phyloP scores from a whole-genome alignment of 2,329 filamentous ascomycete species.

The Exophiala xenobiotica region DNA sequence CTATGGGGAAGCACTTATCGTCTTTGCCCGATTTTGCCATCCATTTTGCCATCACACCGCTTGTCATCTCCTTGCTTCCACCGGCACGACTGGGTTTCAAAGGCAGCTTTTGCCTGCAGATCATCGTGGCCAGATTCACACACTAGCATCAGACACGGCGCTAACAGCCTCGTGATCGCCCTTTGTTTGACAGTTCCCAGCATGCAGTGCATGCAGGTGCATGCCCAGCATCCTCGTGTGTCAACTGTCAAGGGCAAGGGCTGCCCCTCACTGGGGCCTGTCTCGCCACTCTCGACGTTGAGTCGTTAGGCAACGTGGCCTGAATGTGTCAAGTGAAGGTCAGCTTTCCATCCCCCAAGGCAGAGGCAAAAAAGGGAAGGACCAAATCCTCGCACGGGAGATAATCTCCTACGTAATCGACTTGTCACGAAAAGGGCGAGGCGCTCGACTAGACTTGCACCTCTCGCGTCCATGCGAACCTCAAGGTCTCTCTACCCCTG shows the following conservation, averaged over 20 bases:
- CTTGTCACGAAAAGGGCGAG: conserved; percentile 17
- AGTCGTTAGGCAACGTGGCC: conserved; percentile 26
- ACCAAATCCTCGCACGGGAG: conserved; percentile 13
- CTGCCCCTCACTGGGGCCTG: background rate
- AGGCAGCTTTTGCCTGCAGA: conserved; percentile 9
- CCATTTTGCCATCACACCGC: background rate
- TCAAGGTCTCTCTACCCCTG: conserved; percentile 16
- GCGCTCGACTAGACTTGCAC: conserved; percentile 8
- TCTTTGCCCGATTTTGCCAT: background rate
- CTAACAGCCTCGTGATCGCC: conserved; percentile 19
- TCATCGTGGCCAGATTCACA: conserved; percentile 9
- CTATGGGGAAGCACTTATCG: background rate
- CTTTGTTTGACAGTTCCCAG: too few species aligned
- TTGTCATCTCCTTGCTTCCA: background rate
- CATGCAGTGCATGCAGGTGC: too few species aligned
- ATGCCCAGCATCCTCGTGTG: background rate
- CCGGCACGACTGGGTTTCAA: background rate
- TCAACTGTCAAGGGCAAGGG: background rate
- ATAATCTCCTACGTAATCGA: conserved; percentile 28
- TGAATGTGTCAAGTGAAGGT: conserved; percentile 14
- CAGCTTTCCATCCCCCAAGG: conserved; percentile 11
- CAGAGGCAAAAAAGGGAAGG: too few species aligned
- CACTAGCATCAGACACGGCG: background rate
- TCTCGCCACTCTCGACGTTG: conserved; percentile 18
- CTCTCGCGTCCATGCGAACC: conserved; percentile 9